Conservation (phyloP, 1,284 basidiomycete species). For the Cystobasidium pallidum region DNA sequence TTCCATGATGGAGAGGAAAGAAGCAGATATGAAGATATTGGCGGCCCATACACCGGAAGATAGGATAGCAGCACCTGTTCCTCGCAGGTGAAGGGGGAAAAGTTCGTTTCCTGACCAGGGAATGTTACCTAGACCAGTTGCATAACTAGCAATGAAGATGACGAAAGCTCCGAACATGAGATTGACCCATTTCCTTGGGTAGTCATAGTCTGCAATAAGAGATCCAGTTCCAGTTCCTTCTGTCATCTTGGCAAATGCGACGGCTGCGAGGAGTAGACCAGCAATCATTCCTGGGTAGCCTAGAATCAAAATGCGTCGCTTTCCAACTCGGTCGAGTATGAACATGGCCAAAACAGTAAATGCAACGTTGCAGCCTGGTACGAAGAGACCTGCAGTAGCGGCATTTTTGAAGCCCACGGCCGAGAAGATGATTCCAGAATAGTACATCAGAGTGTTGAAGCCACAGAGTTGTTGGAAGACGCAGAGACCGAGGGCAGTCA, state of each 20-base stretch:
- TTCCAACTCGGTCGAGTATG: constrained; percentile 75
- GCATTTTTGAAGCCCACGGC: constrained; percentile 56
- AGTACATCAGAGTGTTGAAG: constrained; percentile 58
- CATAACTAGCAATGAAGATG: constrained; percentile 53
- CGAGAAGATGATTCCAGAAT: constrained; percentile 55
- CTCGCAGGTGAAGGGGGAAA: constrained; percentile 68
- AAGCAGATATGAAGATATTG: constrained; percentile 60
- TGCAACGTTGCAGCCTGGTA: constrained; percentile 23
- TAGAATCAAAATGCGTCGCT: constrained; percentile 73
- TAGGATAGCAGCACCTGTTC: constrained; percentile 73
- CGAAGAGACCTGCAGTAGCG: constrained; percentile 53
- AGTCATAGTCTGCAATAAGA: constrained; percentile 5
- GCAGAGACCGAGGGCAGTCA: constrained; percentile 44
- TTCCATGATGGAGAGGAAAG: constrained; percentile 59
- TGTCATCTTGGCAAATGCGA: constrained; percentile 67
- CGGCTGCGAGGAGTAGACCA: constrained; percentile 69
- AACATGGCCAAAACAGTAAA: constrained; percentile 61
- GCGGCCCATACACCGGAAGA: constrained; percentile 78
- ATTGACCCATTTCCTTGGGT: constrained; percentile 43
- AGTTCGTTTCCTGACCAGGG: constrained; percentile 70
- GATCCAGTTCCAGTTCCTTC: constrained; percentile 51
- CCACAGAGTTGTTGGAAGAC: constrained; percentile 56
- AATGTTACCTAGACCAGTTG: constrained; percentile 55
- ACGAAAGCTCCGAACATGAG: constrained; percentile 55
- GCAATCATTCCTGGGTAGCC: constrained; percentile 76